Conservation (phyloP, 140 eudicot genomes). For the Ambrosia hybrid region DNA sequence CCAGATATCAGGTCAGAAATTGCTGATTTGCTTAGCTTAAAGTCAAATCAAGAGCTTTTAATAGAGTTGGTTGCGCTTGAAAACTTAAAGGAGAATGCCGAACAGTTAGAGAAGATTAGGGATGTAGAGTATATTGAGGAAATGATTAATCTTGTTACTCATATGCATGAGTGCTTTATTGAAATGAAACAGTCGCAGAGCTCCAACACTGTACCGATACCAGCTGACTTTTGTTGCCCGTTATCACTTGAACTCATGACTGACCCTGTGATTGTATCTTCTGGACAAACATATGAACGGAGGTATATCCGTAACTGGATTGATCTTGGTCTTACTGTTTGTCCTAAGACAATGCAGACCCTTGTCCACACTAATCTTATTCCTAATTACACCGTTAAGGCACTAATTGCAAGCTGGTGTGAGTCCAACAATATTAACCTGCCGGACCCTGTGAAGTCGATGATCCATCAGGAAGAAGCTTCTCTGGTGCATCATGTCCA, state of each 20-base stretch:
- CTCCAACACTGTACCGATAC: constrained; percentile 62
- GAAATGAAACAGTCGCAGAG: constrained; percentile 68
- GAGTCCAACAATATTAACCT: constrained; percentile 74
- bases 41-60: constrained; percentile 84
- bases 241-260: constrained; percentile 92
- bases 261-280: constrained; percentile 95
- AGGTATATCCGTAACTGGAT: constrained; percentile 82
- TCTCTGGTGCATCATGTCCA: constrained; percentile 55
- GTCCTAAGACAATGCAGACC: constrained; percentile 92
- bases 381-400: constrained; percentile 97
- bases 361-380: constrained; percentile 75
- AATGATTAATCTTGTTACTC: constrained; percentile 65
- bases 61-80: constrained; percentile 96
- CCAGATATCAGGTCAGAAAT: constrained; percentile 59
- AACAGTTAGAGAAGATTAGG: constrained; percentile 76
- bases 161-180: constrained; percentile 80
- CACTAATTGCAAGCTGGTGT: constrained; percentile 90
- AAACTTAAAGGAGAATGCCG: constrained; percentile 84
- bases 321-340: constrained; percentile 82
- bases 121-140: constrained; percentile 88
- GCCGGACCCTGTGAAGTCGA: constrained; percentile 70
- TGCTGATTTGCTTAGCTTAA: constrained; percentile 73
- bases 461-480: constrained; percentile 39
- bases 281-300: constrained; percentile 96
- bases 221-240: constrained; percentile 96